Evolutionary conservation across 164 flowering plant genomes (phyloP), one percentile per base, ranked within the genome.

Genomic region (Stephania yunnanensis): DNA sequence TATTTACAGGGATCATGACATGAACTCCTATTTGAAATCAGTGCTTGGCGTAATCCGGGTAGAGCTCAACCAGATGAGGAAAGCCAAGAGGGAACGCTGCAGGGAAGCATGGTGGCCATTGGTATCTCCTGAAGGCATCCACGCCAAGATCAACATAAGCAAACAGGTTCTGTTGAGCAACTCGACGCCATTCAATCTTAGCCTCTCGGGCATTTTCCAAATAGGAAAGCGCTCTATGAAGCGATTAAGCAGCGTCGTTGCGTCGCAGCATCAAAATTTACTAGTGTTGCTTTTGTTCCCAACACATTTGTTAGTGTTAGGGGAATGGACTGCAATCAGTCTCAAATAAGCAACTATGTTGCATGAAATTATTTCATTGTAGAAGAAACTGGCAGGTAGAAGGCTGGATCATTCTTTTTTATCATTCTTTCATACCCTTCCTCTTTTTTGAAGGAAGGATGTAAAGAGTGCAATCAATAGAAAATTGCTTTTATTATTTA

Each of bases 1-100:
- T 71, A 88, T 96, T 44, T 83, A 87, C 52, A 86, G 97, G 78
- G 99, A 96, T 73, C 99, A 96, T 52, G 97, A 96, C 87, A 87
- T 94, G 95, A 82, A 78, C 73, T 94, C 98, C 15, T 94, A 94
- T 80, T 69, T 89, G n/a, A 91, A 76, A 72, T 86, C 91, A 1
- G 84, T 94, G 4, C 81, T 89, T 6, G 78, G 70, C 48, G 90
- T 96, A 68, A 87, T 96, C 64, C 89, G 92, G 25, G 87, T 87
- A 42, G 98, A 96, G 81, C 89, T 89, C 71, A 87, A 82, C 68
- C 84, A 72, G 19, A 73, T 89, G 19, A 86, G 97, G 82, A 96
- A 84, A 81, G 78, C 84, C 20, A 85, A 74, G 75, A 90, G 90
- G 70, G 90, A 88, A 74, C 85, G 82, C 6, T 86, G 91, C 4